These are phyloP conservation scores for Diaporthe velutina DNA, from an alignment of 2,329 filamentous ascomycete genomes.

Conservation along the genomic window DNA sequence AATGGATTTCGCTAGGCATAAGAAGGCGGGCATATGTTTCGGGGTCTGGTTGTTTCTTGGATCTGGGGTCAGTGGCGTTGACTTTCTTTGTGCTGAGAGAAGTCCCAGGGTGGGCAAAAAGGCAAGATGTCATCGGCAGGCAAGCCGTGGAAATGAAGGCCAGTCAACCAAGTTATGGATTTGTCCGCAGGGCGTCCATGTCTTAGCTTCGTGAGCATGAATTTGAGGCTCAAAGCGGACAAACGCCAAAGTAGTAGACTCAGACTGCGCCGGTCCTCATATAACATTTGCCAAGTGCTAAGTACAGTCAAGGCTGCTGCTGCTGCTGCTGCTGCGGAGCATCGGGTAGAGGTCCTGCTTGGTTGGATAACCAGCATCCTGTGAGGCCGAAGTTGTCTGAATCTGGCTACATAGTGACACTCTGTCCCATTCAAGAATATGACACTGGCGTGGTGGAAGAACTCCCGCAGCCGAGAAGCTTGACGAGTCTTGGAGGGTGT, in stretches of 20 bases:
- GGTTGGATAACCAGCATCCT: too few relatives aligned
- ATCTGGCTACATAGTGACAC: not conserved
- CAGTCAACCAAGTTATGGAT: not conserved
- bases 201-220: not conserved
- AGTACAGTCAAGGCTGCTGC: not conserved
- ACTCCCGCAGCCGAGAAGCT: not conserved
- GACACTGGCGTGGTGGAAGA: not conserved
- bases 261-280: not conserved
- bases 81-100: conserved; percentile 16
- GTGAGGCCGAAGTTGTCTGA: too few relatives aligned
- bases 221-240: not conserved
- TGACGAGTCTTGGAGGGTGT: not conserved
- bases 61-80: conserved; percentile 30
- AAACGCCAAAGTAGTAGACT: not conserved
- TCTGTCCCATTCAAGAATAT: not conserved
- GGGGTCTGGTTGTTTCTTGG: conserved; percentile 23
- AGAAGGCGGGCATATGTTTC: conserved; percentile 12
- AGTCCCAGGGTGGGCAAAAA: conserved; percentile 5
- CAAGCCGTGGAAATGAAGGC: conserved; percentile 15
- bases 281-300: not conserved
- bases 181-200: not conserved
- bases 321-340: not conserved
- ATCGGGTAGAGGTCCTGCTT: not conserved
- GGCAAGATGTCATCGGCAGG: not conserved
- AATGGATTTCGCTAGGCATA: conserved; percentile 31